A percentile compares a stretch with the other conserved stretches of the same genome.
Conservation (phyloP, 106 monocot species). For the Dioscorea zingiberensis region DNA sequence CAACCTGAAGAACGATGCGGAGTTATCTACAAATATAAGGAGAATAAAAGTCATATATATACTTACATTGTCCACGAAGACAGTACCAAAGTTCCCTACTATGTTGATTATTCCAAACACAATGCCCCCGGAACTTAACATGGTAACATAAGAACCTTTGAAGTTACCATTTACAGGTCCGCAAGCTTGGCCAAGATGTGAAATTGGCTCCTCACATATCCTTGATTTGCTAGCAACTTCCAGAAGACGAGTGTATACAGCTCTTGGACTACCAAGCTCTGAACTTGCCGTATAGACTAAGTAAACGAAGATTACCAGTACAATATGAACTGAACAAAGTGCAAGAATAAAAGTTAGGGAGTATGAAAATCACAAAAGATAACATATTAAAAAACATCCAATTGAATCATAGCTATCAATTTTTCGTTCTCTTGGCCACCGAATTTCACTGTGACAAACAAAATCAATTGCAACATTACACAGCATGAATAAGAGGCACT, state of each 20-base stretch:
- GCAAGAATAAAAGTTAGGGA: slow-evolving; percentile 7
- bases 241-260: slow-evolving; percentile 61
- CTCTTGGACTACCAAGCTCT: slow-evolving; percentile 80
- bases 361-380: no score
- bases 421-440: no score
- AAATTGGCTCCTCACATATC: slow-evolving; percentile 52
- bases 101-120: slow-evolving; percentile 99
- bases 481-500: no score
- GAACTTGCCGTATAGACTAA: slow-evolving; percentile 77
- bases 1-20: no score
- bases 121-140: slow-evolving; percentile 92
- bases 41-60: no score
- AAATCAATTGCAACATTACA: no score
- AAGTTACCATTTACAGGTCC: slow-evolving; percentile 92
- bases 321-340: slow-evolving; percentile 66
- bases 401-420: no score
- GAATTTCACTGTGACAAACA: no score
- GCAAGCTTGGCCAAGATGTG: slow-evolving; percentile 71
- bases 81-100: slow-evolving; percentile 96
- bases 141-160: slow-evolving; percentile 85
- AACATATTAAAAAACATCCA: no score
- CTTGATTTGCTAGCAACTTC: slow-evolving; percentile 53
- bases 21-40: no score
- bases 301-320: slow-evolving; percentile 79
- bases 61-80: slow-evolving; percentile 97